phyloP scores from a whole-genome alignment of 306 rosid genomes.

The Rubus parviflorus region DNA sequence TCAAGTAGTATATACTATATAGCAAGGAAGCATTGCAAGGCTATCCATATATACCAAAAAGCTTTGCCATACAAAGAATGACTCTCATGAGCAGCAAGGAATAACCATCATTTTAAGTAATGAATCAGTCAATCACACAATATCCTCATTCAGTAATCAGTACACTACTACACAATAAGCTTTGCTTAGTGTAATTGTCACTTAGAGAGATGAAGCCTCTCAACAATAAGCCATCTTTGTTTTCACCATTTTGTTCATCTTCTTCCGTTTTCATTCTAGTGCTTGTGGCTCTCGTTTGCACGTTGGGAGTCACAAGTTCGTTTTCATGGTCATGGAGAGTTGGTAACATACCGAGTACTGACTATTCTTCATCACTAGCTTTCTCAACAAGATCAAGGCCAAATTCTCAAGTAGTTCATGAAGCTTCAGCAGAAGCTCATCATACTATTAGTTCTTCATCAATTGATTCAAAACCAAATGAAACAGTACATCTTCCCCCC shows the following conservation, averaged over 20 bases:
- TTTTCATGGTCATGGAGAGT: slow-evolving; percentile 25
- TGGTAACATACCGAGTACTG: background rate
- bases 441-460: slow-evolving; percentile 4
- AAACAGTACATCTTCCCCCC: background rate
- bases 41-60: background rate
- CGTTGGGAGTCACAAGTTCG: background rate
- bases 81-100: slow-evolving; percentile 18
- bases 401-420: background rate
- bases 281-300: slow-evolving; percentile 11
- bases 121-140: slow-evolving; percentile 11
- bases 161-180: background rate
- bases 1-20: slow-evolving; percentile 13
- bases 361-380: background rate
- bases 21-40: slow-evolving; percentile 11
- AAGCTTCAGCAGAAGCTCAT: slow-evolving; percentile 12
- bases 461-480: slow-evolving; percentile 4
- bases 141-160: background rate
- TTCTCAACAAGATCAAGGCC: slow-evolving; percentile 1
- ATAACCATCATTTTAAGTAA: slow-evolving; percentile 10
- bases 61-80: slow-evolving; percentile 4
- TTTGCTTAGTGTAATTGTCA: background rate
- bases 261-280: slow-evolving; percentile 9
- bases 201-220: slow-evolving; percentile 18
- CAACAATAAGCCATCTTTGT: slow-evolving; percentile 4
- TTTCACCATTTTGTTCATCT: slow-evolving; percentile 8